Base-by-base conservation (phyloP, 139 green algal species). In the Chlamydomonas sp. region DNA sequence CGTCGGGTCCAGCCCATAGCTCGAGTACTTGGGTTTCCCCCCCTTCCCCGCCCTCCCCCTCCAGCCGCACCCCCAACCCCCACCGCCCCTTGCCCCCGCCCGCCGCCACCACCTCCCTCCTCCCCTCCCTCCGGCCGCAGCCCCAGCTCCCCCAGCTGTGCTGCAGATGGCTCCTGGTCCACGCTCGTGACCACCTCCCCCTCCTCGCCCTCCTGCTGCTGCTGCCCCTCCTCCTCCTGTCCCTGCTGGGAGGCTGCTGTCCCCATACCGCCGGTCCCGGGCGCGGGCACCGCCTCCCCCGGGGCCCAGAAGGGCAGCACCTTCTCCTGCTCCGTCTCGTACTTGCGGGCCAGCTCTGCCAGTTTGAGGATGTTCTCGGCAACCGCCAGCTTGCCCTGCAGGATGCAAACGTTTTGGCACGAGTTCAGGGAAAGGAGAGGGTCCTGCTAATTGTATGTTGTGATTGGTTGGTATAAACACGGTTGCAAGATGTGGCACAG, bases 251-350 rank as follows among this genome's bases (percentile, higher is more conserved):
- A 16, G 16, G 74, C 75, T 62, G 60, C 31, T 59, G 69, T 18
- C 76, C 64, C n/a, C 84, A 78, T 20, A 4, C 58, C 67, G 49
- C 2, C 31, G 49, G 18, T 17, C 82, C 80, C 66, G n/a, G 31
- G 6, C 9, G 5, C 71, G 57, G 74, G 64, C 74, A 93, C 81
- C 31, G 90, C 92, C 87, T 95, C 88, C 20, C 78, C 85, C 15
- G 89, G 80, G 10, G 85, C 83, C 69, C 85, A 91, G 90, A 97
- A 97, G 15, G 95, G 95, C 72, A 95, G 68, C 84, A 97, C 92
- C 93, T 95, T 97, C 90, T 96, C 93, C 89, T 95, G 92, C 94
- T 97, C 95, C 61, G 92, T 97, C 89, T 98, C 96, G 59, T 96
- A 91, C 91, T 95, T 97, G 49, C 93, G 89, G 80, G 93, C 95